phyloP scores from a whole-genome alignment of 495 filamentous ascomycete species.

The Endocarpon pusillum region DNA sequence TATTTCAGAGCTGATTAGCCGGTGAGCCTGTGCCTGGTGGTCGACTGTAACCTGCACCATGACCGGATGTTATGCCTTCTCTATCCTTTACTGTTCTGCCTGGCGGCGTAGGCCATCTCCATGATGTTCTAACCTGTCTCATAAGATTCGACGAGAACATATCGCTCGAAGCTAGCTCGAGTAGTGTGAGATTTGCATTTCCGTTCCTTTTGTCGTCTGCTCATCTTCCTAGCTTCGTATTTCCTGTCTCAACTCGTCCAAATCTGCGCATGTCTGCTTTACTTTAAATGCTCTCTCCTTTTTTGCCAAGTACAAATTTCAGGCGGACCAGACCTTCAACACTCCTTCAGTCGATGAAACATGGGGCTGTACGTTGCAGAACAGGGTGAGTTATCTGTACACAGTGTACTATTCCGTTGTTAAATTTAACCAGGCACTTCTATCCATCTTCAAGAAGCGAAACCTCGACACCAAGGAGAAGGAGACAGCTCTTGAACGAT shows the following conservation, averaged over 20 bases:
- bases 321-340: conserved; percentile 17
- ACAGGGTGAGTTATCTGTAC: neutral
- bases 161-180: conserved; percentile 62
- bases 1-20: too few species aligned
- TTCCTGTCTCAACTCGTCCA: conserved; percentile 77
- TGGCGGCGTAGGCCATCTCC: conserved; percentile 51
- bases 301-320: conserved; percentile 60
- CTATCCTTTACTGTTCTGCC: conserved; percentile 66
- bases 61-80: too few species aligned
- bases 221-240: conserved; percentile 45
- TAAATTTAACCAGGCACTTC: conserved; percentile 34
- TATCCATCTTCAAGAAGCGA: conserved; percentile 57
- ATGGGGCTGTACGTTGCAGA: neutral
- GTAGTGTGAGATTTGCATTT: conserved; percentile 35
- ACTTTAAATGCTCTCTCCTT: conserved; percentile 55
- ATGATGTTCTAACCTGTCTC: conserved; percentile 74
- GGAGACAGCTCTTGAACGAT: conserved; percentile 67
- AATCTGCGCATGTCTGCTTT: conserved; percentile 80
- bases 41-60: too few species aligned
- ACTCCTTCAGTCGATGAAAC: neutral
- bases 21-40: too few species aligned
- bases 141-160: conserved; percentile 86
- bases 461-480: conserved; percentile 43
- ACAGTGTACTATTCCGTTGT: conserved; percentile 1
- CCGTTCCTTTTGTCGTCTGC: neutral